Base-by-base conservation (phyloP, 768 basidiomycete species). In the Lentinula guzmanii region DNA sequence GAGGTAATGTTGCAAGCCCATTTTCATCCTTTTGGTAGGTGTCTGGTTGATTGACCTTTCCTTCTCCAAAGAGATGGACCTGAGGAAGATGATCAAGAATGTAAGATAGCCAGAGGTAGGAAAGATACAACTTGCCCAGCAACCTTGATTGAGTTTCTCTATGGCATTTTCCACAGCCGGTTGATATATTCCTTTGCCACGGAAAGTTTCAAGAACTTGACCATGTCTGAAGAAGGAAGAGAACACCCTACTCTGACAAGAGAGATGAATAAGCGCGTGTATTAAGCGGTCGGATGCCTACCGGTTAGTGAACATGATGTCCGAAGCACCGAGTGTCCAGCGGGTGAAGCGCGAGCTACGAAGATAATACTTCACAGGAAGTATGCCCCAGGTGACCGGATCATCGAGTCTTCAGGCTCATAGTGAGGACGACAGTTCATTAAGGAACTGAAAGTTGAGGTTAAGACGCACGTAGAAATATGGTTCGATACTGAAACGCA, bases 271-370 rank as follows among this genome's bases (percentile, higher is more conserved):
- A 28, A 18, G 43, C 21, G 24, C 37, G 63, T 18, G 50, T 48
- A 51, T 52, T 55, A 57, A 51, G 57, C 41, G 52, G 35, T 54
- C 10, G 35, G 43, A 43, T 18, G 45, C 74, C 88, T 77, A 93
- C 88, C 89, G 86, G 73, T 94, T 96, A 4, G 92, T 97, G 73
- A 97, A 98, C 80, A 96, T 88, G 69, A 98, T 86, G 61, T 98
- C 95, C 6, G 90, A 88, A 9, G 93, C 93, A 39, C 95, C 95
- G 24, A 97, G 81, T 4, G 92, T 87, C 95, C 95, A 98, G 54
- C 95, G 82, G n/a, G 78, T 90, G 55, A 80, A 84, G 34, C 77
- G 75, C 9, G 88, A 73, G 9, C 55, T 56, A 56, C 74, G 75
- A 24, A 87, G 74, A 70, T 87, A 92, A 64, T 79, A 84, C 41